Conservation (phyloP, 2,329 filamentous ascomycete genomes). For the Boeremia exigua region DNA sequence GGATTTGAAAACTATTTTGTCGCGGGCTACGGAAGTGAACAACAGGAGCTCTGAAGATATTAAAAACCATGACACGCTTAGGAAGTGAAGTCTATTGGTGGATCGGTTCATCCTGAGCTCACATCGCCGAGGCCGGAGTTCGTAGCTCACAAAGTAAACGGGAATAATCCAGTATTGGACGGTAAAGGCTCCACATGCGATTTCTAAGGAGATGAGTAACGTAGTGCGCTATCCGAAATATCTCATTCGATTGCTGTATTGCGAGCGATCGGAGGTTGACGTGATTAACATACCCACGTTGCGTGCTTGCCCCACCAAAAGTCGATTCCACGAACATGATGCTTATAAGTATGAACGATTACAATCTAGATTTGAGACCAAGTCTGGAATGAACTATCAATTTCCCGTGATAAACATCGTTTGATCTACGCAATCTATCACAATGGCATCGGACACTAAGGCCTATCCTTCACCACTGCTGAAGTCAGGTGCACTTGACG, state of each 20-base stretch:
- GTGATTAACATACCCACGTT: constrained; percentile 5
- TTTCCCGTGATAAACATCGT: background rate
- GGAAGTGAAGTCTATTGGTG: background rate
- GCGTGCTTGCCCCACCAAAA: constrained; percentile 10
- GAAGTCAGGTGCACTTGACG: constrained; percentile 22
- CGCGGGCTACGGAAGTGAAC: constrained; percentile 28
- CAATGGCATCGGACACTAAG: background rate
- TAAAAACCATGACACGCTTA: background rate
- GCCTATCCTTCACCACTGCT: constrained; percentile 12
- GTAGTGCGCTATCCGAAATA: background rate
- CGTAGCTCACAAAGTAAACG: background rate
- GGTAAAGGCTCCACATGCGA: background rate
- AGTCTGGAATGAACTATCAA: too few relatives aligned
- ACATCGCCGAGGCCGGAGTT: too few relatives aligned
- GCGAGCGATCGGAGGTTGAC: constrained; percentile 1
- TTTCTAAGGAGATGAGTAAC: background rate
- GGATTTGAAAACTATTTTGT: constrained; percentile 31
- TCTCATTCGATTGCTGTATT: background rate
- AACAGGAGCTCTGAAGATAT: background rate
- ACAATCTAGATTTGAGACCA: background rate
- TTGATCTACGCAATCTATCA: background rate
- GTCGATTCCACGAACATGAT: too few relatives aligned
- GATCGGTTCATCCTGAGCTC: too few relatives aligned
- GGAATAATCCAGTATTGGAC: background rate
- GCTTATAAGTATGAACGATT: background rate